phyloP scores from a whole-genome alignment of 768 basidiomycete genomes.

The Imleria badia region DNA sequence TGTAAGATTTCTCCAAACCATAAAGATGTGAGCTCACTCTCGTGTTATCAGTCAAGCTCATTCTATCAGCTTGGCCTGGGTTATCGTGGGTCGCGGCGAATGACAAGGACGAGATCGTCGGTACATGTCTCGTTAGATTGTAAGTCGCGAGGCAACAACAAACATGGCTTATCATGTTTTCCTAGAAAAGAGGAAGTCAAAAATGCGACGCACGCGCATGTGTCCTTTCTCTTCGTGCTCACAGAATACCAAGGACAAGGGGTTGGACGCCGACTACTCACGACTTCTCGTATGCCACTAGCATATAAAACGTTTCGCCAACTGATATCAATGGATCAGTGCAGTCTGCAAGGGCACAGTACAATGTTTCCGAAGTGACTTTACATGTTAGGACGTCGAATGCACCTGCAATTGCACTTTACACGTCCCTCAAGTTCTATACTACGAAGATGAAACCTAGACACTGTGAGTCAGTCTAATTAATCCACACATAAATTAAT shows the following conservation, averaged over 20 bases:
- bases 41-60: neutral
- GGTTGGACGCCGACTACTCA: neutral
- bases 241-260: constrained; percentile 8
- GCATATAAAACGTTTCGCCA: neutral
- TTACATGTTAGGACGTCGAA: constrained; percentile 10
- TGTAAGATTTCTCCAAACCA: neutral
- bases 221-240: constrained; percentile 5
- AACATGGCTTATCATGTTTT: neutral
- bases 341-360: neutral
- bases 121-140: constrained; percentile 10
- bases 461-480: neutral
- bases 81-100: constrained; percentile 4
- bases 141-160: neutral
- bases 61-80: neutral
- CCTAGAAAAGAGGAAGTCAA: constrained; percentile 7
- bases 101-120: neutral
- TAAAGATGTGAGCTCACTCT: neutral
- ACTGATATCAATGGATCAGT: neutral
- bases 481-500: neutral
- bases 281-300: neutral
- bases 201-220: constrained; percentile 5
- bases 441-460: neutral
- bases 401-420: constrained; percentile 9
- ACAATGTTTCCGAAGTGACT: constrained; percentile 4
- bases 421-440: constrained; percentile 3